A percentile compares a stretch with the other conserved stretches of the same genome.
These are phyloP conservation scores for Pyricularia grisea DNA, from an alignment of 2,329 filamentous ascomycete genomes.

Conservation along the genomic window DNA sequence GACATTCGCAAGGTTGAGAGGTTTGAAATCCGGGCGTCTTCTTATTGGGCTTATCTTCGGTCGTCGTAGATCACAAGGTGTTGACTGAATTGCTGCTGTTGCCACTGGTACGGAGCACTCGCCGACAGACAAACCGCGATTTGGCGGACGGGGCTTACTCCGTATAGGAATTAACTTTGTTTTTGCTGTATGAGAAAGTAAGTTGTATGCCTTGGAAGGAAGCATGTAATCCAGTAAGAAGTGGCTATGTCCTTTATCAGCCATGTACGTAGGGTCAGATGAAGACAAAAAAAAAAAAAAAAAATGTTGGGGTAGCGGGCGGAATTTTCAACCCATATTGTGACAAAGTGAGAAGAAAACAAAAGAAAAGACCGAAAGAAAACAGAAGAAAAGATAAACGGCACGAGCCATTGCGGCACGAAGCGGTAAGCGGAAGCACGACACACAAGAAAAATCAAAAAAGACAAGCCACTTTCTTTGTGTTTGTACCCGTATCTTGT, in stretches of 20 bases:
- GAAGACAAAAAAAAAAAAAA: background rate
- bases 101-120: background rate
- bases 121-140: background rate
- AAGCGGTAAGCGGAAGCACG: background rate
- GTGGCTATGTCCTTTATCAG: background rate
- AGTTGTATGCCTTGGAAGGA: background rate
- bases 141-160: background rate
- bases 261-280: background rate
- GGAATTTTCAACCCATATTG: no score
- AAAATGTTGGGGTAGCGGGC: background rate
- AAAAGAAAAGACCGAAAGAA: background rate
- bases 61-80: background rate
- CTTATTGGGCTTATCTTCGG: background rate
- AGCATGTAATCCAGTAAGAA: background rate
- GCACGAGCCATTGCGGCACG: background rate
- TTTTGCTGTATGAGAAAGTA: background rate
- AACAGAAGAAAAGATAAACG: background rate
- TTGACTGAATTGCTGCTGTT: background rate
- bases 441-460: background rate
- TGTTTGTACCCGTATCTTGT: background rate
- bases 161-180: background rate
- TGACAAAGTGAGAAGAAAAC: no score
- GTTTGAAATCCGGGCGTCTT: background rate
- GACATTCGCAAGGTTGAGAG: background rate
- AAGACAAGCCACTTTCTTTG: background rate